These are phyloP conservation scores for Cotoneaster glaucophyllus DNA, from an alignment of 306 rosid genomes.

Conservation along the genomic window DNA sequence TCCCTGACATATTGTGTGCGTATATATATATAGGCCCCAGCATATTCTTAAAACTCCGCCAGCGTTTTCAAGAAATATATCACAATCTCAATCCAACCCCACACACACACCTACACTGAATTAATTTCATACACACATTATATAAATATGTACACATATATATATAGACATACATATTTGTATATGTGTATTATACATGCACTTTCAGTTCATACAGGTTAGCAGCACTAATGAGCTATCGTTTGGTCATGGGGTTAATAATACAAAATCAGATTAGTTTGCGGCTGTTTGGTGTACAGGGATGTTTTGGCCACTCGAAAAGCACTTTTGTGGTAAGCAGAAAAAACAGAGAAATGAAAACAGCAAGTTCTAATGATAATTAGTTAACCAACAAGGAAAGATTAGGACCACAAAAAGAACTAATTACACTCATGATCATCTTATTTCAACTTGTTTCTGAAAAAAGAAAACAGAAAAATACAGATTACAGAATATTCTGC, in stretches of 20 bases:
- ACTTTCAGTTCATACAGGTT: not conserved
- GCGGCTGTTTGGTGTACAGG: conserved; percentile 1
- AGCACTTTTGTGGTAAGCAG: not conserved
- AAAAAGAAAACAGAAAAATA: conserved; percentile 18
- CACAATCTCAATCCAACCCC: conserved; percentile 35
- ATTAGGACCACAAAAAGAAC: conserved; percentile 30
- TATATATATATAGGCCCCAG: conserved; percentile 15
- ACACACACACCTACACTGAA: not conserved
- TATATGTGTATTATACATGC: not conserved
- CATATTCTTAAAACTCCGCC: conserved; percentile 42
- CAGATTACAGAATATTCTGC: conserved; percentile 34
- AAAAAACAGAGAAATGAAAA: conserved; percentile 6
- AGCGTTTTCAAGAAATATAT: conserved; percentile 26
- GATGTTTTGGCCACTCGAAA: not conserved
- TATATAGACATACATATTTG: not conserved
- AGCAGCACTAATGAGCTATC: not conserved
- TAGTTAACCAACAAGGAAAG: conserved; percentile 27
- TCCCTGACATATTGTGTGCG: conserved; percentile 10
- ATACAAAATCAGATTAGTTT: not conserved
- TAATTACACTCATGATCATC: conserved; percentile 44
- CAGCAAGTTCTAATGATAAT: conserved; percentile 17
- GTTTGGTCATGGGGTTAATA: not conserved
- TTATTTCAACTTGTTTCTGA: conserved; percentile 42
- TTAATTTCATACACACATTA: not conserved
- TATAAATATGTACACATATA: not conserved